Evolutionary conservation across 192 early-diverging fungal species (phyloP).

Genomic region (Jimgerdemannia flammicorona): DNA sequence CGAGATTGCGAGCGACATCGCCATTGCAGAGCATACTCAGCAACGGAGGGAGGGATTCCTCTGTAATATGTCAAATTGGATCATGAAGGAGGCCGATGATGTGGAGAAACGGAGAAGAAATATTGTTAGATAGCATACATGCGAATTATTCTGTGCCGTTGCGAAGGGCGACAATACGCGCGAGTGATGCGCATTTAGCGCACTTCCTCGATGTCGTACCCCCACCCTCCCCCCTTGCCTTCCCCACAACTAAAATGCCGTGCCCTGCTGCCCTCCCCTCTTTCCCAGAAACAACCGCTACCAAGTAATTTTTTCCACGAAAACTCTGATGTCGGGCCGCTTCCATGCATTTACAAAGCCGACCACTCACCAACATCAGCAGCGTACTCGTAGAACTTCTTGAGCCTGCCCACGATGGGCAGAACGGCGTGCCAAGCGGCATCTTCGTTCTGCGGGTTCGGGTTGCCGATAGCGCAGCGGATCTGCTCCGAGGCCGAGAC

Average conservation of each 20-base stretch:
- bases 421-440: slow-evolving; percentile 83
- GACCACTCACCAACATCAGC: slow-evolving; percentile 61
- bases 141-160: background rate
- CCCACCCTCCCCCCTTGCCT: too few species aligned
- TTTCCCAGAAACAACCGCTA: too few species aligned
- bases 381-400: slow-evolving; percentile 80
- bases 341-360: background rate
- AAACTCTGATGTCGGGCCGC: background rate
- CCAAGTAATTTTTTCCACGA: too few species aligned
- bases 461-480: slow-evolving; percentile 81
- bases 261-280: too few species aligned
- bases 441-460: slow-evolving; percentile 81
- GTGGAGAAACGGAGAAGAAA: slow-evolving; percentile 5
- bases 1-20: slow-evolving; percentile 61
- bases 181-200: too few species aligned
- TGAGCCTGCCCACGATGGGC: slow-evolving; percentile 76
- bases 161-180: too few species aligned
- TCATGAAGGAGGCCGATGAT: slow-evolving; percentile 7
- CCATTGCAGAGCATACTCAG: slow-evolving; percentile 65
- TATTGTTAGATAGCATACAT: background rate
- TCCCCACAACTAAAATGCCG: too few species aligned
- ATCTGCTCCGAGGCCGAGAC: slow-evolving; percentile 69
- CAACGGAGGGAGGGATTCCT: slow-evolving; percentile 57
- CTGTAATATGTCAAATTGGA: slow-evolving; percentile 25
- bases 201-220: too few species aligned